Evolutionary conservation across 2,329 filamentous ascomycete species (phyloP).

Genomic region (Pseudophaeomoniella oleicola): DNA sequence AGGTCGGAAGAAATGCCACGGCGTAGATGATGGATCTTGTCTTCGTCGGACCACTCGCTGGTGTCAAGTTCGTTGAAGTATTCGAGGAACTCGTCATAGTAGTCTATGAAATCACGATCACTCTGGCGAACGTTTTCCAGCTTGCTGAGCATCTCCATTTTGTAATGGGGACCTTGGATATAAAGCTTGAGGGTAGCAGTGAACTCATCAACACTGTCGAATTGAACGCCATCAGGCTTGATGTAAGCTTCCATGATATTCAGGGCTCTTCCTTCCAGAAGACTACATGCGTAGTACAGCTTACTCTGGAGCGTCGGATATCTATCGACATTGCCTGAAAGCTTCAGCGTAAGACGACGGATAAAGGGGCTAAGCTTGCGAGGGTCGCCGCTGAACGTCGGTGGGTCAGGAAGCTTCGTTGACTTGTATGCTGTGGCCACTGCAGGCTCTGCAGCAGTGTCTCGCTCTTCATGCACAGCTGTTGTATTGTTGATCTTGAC

Average conservation of each 20-base stretch:
- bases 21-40: neutral
- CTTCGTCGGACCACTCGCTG: neutral
- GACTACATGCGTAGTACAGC: neutral
- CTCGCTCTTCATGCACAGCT: too few relatives aligned
- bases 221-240: neutral
- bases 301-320: neutral
- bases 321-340: neutral
- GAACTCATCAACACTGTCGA: neutral
- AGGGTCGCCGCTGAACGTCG: neutral
- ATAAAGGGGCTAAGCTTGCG: neutral
- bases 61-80: neutral
- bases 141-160: neutral
- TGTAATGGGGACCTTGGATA: neutral
- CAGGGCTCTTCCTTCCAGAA: neutral
- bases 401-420: neutral
- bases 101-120: neutral
- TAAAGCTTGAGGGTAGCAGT: neutral
- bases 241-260: neutral
- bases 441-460: too few relatives aligned
- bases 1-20: neutral
- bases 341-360: neutral
- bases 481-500: too few relatives aligned
- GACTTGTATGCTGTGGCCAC: too few relatives aligned
- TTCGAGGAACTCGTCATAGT: neutral
- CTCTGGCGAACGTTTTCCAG: neutral